Evolutionary conservation across 768 basidiomycete species (phyloP).

Genomic region (Kwoniella pini): DNA sequence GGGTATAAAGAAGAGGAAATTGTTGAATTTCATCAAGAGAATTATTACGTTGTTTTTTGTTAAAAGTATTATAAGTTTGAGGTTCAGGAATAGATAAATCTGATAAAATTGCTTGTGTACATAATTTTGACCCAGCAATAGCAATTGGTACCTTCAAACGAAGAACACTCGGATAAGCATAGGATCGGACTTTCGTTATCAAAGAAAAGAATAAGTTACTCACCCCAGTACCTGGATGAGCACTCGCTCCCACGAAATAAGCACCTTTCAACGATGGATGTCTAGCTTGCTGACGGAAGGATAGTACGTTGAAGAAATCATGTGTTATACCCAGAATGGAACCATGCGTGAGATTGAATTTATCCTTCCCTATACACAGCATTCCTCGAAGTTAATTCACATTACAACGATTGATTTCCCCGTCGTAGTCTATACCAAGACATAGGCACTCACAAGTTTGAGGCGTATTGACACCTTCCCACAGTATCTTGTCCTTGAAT

Average conservation of each 20-base stretch:
- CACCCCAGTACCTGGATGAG: conserved; percentile 57
- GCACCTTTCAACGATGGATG: conserved; percentile 53
- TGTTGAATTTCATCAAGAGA: conserved; percentile 12
- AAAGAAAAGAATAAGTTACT: conserved; percentile 14
- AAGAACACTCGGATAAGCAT: background rate
- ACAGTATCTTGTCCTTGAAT: conserved; percentile 52
- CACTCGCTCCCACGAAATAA: conserved; percentile 58
- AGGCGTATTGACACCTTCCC: conserved; percentile 57
- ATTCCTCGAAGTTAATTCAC: too few relatives aligned
- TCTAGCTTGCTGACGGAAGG: conserved; percentile 52
- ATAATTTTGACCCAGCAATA: conserved; percentile 56
- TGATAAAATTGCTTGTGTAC: conserved; percentile 52
- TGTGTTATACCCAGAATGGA: conserved; percentile 57
- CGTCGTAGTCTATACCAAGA: too few relatives aligned
- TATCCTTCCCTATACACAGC: conserved; percentile 51
- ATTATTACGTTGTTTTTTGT: background rate
- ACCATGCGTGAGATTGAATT: conserved; percentile 57
- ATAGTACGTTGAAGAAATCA: conserved; percentile 56
- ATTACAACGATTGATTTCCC: too few relatives aligned
- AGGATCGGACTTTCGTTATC: too few relatives aligned
- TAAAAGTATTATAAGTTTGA: conserved; percentile 14
- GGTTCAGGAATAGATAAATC: conserved; percentile 46
- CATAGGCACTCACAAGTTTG: conserved; percentile 55
- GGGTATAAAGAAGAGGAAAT: conserved; percentile 7
- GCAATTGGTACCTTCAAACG: conserved; percentile 53